Conservation (phyloP, 805 yeast species). For the Tetrapisispora iriomotensis region DNA sequence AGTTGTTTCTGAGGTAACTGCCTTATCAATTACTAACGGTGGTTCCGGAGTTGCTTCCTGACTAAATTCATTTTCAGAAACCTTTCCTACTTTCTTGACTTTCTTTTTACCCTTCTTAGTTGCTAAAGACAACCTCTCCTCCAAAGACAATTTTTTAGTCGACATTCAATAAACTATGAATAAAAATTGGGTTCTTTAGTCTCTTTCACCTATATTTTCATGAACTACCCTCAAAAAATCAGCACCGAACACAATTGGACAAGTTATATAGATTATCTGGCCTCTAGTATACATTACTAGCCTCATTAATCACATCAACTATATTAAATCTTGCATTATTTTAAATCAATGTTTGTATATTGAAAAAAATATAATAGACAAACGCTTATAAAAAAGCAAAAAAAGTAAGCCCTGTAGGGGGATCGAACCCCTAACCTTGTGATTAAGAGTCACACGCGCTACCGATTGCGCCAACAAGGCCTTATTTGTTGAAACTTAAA, state of each 20-base stretch:
- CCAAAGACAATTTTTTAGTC: slow-evolving; percentile 58
- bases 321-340: too few species aligned
- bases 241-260: too few species aligned
- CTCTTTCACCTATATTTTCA: too few species aligned
- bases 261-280: too few species aligned
- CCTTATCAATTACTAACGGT: too few species aligned
- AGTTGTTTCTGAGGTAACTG: neutral
- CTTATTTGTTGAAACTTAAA: neutral
- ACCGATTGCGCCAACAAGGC: slow-evolving; percentile 8
- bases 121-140: slow-evolving; percentile 78
- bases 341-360: too few species aligned
- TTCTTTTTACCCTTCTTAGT: slow-evolving; percentile 39
- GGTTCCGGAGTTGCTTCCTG: neutral
- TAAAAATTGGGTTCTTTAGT: too few species aligned
- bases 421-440: slow-evolving; percentile 16
- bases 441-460: slow-evolving; percentile 15
- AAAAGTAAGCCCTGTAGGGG: slow-evolving; percentile 16
- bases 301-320: too few species aligned
- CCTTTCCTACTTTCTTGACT: slow-evolving; percentile 14
- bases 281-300: too few species aligned
- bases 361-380: neutral
- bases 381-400: neutral
- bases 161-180: too few species aligned
- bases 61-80: neutral
- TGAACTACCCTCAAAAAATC: too few species aligned